These are phyloP conservation scores for Cyanidiococcus yangmingshanensis DNA, from an alignment of 23 red algal species.

Conservation along the genomic window DNA sequence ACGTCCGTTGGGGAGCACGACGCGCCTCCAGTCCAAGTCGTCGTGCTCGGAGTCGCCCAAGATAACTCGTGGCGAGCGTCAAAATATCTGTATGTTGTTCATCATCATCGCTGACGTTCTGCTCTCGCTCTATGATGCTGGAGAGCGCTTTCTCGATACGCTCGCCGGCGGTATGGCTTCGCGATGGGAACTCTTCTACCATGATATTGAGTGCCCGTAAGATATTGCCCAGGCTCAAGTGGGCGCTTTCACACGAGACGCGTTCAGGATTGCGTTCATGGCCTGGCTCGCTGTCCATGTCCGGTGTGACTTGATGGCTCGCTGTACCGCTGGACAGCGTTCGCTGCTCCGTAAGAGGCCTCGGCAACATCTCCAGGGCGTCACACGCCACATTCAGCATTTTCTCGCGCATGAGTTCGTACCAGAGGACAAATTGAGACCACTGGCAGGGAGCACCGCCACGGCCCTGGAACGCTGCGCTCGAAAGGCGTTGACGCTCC, in stretches of 20 bases:
- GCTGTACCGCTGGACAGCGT: background rate
- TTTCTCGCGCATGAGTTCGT: background rate
- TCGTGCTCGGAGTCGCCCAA: background rate
- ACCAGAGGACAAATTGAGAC: constrained; percentile 4
- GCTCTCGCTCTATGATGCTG: background rate
- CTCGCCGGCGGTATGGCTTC: background rate
- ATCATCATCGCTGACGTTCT: background rate
- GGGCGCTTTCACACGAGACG: background rate
- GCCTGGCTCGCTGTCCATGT: background rate
- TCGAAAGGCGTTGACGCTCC: background rate
- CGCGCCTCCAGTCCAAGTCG: too few relatives aligned
- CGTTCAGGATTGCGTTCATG: background rate
- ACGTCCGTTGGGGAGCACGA: too few relatives aligned
- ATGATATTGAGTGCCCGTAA: background rate
- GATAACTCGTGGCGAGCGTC: constrained; percentile 7
- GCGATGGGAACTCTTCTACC: constrained; percentile 13
- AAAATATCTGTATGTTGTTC: background rate
- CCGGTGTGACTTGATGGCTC: too few relatives aligned
- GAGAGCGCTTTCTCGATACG: background rate
- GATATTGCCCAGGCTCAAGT: background rate
- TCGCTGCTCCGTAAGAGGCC: background rate
- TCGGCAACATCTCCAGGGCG: background rate
- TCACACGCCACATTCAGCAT: background rate
- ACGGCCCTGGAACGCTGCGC: background rate
- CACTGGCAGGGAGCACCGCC: constrained; percentile 13